Percentiles rank a stretch among this genome's conserved stretches.
phyloP scores from a whole-genome alignment of 441 rosid genomes.

The Theobroma grandiflorum region DNA sequence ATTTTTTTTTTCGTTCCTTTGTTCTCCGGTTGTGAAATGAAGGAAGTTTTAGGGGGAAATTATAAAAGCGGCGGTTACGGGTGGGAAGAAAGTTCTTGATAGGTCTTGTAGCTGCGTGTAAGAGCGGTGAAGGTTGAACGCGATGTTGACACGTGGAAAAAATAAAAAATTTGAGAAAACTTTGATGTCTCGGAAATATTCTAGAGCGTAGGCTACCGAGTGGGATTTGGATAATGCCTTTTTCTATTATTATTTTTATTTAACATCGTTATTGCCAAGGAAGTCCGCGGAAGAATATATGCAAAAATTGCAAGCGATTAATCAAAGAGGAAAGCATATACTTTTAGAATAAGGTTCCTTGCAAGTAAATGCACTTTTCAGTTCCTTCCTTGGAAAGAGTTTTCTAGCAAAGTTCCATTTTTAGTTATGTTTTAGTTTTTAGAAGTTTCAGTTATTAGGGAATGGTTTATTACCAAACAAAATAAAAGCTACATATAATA shows the following conservation, averaged over 20 bases:
- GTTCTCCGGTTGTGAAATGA: neutral
- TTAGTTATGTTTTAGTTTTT: neutral
- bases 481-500: no score
- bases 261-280: neutral
- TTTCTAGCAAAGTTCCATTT: neutral
- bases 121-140: neutral
- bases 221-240: neutral
- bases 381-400: neutral
- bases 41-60: neutral
- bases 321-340: neutral
- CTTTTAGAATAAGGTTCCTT: neutral
- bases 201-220: neutral
- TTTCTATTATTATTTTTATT: neutral
- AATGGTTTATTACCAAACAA: no score
- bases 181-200: neutral
- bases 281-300: neutral
- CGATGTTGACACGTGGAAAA: slow-evolving; percentile 15
- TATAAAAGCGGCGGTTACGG: neutral
- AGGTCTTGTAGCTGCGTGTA: slow-evolving; percentile 18
- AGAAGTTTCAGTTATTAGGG: neutral
- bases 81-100: slow-evolving; percentile 33
- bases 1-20: neutral
- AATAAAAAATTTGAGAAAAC: neutral
- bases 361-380: neutral
- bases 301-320: neutral